Base-by-base conservation (phyloP, 148 eudicot species). In the Heliamphora exappendiculata region DNA sequence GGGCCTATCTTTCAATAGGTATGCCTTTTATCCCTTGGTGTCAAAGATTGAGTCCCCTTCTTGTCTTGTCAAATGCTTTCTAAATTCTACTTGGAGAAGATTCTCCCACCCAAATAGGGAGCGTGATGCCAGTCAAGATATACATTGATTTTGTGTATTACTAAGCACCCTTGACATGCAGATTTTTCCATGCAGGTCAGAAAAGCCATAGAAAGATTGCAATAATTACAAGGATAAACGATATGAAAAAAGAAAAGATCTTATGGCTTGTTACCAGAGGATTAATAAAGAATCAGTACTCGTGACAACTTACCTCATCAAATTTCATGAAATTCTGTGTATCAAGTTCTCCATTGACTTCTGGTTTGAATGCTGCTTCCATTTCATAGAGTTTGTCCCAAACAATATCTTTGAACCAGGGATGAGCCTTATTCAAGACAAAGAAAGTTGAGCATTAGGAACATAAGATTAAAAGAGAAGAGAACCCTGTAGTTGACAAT, bases 331-430 rank as follows among this genome's bases (percentile, higher is more conserved):
- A 87, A 73, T 87, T 87, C 39, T 85, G 90, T 36, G 90, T 85
- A 68, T 87, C 90, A 60, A 87, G 86, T 67, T 85, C 88, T 28
- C 84, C 90, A 47, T 75, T 79, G 42, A 87, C 90, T 58, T 83
- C 82, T 33, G 90, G 90, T 67, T 83, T 87, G 72, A 81, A 87
- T 50, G 90, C 90, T 42, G 90, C 90, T 50, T 87, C 90, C 84
- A 81, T 85, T 50, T 79, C 81, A 75, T 87, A 87, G 37, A 87
- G 85, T 22, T 72, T 83, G 75, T 81, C 88, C 90, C 90, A 87
- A 26, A 55, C 45, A 4, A 82, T 73, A 26, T 79, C 86, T 79
- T 79, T 83, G 79, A 87, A 87, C 90, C 90, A 87, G 42, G 88
- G 86, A 75, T 87, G 90, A 79, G 82, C 90, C 90, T 87, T 75